These are phyloP conservation scores for Podospora pseudoanserina DNA, from an alignment of 495 filamentous ascomycete species.

Conservation along the genomic window DNA sequence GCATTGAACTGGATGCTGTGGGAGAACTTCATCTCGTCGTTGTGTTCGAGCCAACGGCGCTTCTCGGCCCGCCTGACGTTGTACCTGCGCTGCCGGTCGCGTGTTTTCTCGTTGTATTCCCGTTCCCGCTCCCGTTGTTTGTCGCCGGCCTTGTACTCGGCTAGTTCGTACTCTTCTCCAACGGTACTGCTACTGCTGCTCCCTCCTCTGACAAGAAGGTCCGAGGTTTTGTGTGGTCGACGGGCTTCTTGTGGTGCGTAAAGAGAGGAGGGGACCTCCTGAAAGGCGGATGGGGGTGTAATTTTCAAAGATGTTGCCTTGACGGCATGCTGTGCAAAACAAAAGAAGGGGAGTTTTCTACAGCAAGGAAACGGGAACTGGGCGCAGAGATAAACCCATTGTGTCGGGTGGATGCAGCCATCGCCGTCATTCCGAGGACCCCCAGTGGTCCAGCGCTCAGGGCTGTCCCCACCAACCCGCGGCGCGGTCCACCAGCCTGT, in stretches of 20 bases:
- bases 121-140: conserved; percentile 5
- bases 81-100: conserved; percentile 23
- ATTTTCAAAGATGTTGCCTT: conserved; percentile 37
- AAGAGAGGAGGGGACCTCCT: conserved; percentile 26
- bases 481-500: neutral
- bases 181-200: conserved; percentile 27
- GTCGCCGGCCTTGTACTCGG: conserved; percentile 22
- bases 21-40: conserved; percentile 98
- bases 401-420: conserved; percentile 4
- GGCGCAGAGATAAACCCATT: conserved; percentile 7
- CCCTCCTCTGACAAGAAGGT: conserved; percentile 17
- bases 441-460: neutral
- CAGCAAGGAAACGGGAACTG: neutral
- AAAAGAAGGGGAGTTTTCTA: neutral
- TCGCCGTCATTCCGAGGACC: neutral
- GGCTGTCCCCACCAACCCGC: conserved; percentile 2
- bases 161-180: conserved; percentile 37
- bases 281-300: conserved; percentile 25
- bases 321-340: conserved; percentile 6
- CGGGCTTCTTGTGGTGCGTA: conserved; percentile 21
- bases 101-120: conserved; percentile 6
- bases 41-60: conserved; percentile 54
- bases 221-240: conserved; percentile 20
- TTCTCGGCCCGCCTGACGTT: conserved; percentile 46
- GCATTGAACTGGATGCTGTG: conserved; percentile 99